Evolutionary conservation across 2,329 filamentous ascomycete genomes (phyloP), one percentile per base, ranked within the genome.

Genomic region (Tolypocladium ophioglossoides): DNA sequence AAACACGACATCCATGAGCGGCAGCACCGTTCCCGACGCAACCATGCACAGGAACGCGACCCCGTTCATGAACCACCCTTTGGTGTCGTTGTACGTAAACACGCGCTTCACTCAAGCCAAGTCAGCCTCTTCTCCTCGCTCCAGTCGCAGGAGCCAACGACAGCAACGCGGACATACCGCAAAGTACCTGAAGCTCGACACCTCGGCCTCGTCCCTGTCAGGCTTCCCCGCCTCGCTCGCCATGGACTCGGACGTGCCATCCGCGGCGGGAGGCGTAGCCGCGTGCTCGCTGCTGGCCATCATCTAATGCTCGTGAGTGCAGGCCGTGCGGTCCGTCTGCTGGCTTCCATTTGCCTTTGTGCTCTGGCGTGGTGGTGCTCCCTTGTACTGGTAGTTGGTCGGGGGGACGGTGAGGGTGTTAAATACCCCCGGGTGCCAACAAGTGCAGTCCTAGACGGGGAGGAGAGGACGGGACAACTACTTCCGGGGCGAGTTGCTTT

Each of bases 1-100:
- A 63, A 84, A 81, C 8, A 84, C 70, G 40, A 84, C 69, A 39
- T 82, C 79, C 78, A 85, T 83, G 37, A 83, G 59, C 0, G 79
- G 80, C 8, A 80, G 59, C 12, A 67, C 60, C 2, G 65, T 65
- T 47, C 72, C 72, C 0, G 71, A 59, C 9, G 62, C 68, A 20
- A 74, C 60, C 66, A 72, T 70, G 56, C 64, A 68, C 20, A 70
- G 11, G 18, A 70, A 58, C 24, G 72, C 69, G 20, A 71, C 52
- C 22, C 46, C 50, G 51, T 73, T 73, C 49, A 72, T 57, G 20
- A 62, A 40, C 69, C 71, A 74, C 53, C 71, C 71, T 4, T 59
- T 18, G 7, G 57, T 54, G 54, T 74, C 69, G 49, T 70, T 72
- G 62, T 74, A 74, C 11, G 57, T 59, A 50, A 72, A 71, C 53